phyloP scores from a whole-genome alignment of 495 filamentous ascomycete species.

The Peziza echinospora region DNA sequence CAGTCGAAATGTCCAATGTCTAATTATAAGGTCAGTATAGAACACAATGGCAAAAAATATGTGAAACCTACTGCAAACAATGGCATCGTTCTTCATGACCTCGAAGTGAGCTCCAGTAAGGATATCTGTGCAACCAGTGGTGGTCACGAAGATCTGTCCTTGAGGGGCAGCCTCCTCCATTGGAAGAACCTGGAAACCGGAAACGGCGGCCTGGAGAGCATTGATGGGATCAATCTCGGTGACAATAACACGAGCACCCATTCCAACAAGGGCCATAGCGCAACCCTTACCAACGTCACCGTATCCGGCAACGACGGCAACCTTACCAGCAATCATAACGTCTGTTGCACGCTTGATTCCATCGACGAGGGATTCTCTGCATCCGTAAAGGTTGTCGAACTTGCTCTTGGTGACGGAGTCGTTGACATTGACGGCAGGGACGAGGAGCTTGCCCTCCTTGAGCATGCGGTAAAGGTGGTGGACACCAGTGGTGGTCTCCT shows the following conservation, averaged over 20 bases:
- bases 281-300: slow-evolving; percentile 99
- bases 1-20: slow-evolving; percentile 99
- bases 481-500: slow-evolving; percentile 99
- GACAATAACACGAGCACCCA: slow-evolving; percentile 92
- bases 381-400: slow-evolving; percentile 99
- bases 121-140: slow-evolving; percentile 97
- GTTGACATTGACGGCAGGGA: slow-evolving; percentile 98
- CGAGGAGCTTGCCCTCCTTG: slow-evolving; percentile 73
- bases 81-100: slow-evolving; percentile 93
- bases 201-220: slow-evolving; percentile 93
- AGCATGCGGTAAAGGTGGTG: slow-evolving; percentile 98
- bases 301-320: slow-evolving; percentile 89
- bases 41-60: not conserved
- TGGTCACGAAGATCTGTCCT: slow-evolving; percentile 98
- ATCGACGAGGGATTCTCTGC: slow-evolving; percentile 94
- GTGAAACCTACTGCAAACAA: slow-evolving; percentile 74
- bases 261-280: slow-evolving; percentile 78
- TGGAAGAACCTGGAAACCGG: slow-evolving; percentile 85
- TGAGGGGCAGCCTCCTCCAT: slow-evolving; percentile 82
- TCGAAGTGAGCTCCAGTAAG: slow-evolving; percentile 82
- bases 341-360: slow-evolving; percentile 99
- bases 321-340: slow-evolving; percentile 99
- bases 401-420: slow-evolving; percentile 99
- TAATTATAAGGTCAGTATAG: slow-evolving; percentile 15
- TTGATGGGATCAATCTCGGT: slow-evolving; percentile 99